Percentiles rank a stretch among this genome's conserved stretches.
Evolutionary conservation across 768 basidiomycete genomes (phyloP).

Genomic region (Macrolepiota albuminosa): DNA sequence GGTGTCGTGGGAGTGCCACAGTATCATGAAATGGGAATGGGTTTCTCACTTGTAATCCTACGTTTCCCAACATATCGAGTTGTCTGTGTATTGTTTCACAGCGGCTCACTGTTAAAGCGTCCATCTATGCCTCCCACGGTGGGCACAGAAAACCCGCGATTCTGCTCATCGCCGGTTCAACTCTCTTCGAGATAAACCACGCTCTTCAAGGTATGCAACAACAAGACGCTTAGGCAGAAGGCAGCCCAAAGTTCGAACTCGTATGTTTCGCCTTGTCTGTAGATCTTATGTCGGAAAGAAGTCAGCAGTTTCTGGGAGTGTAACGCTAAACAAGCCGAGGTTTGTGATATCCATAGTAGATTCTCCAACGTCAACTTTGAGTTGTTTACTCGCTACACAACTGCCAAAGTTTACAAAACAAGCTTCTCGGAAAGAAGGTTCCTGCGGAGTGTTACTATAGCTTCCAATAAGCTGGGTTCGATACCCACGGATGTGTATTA

Average conservation of each 20-base stretch:
- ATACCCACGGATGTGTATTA: not conserved
- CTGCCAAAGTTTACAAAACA: slow-evolving; percentile 12
- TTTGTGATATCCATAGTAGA: not conserved
- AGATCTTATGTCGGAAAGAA: slow-evolving; percentile 1
- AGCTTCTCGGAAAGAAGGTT: slow-evolving; percentile 13
- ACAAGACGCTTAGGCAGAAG: slow-evolving; percentile 7
- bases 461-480: slow-evolving; percentile 11
- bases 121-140: not conserved
- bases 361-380: not conserved
- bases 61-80: not conserved
- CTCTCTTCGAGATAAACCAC: not conserved
- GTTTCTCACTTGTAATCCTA: not conserved
- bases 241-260: slow-evolving; percentile 6
- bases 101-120: not conserved
- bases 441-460: slow-evolving; percentile 10
- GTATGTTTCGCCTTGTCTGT: not conserved
- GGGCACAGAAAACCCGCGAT: not conserved
- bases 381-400: not conserved
- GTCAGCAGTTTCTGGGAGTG: not conserved
- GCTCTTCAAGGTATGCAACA: not conserved
- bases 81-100: not conserved
- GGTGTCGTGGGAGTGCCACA: not conserved
- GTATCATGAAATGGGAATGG: not conserved
- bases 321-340: slow-evolving; percentile 2
- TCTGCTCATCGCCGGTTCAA: not conserved